phyloP scores from a whole-genome alignment of 176 grass and related monocot genomes.

The Carex cristatella region DNA sequence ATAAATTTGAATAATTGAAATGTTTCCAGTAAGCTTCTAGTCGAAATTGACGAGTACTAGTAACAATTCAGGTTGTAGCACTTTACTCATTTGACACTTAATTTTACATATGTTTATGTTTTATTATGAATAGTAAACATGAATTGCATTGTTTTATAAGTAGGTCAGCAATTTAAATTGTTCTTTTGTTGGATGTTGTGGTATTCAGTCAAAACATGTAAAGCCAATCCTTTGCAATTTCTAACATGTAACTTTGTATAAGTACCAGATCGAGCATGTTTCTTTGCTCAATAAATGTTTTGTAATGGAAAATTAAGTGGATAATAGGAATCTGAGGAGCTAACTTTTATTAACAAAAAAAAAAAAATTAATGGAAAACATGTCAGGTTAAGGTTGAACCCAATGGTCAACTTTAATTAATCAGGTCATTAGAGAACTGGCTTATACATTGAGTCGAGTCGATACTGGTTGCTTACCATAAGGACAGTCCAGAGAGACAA shows the following conservation, averaged over 20 bases:
- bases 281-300: background rate
- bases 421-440: background rate
- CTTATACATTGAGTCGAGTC: constrained; percentile 31
- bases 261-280: background rate
- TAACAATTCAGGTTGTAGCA: too few relatives aligned
- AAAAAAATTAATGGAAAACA: background rate
- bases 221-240: too few relatives aligned
- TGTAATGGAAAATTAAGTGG: background rate
- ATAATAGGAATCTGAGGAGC: background rate
- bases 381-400: background rate
- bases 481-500: constrained; percentile 53
- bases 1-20: background rate
- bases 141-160: too few relatives aligned
- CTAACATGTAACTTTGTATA: too few relatives aligned
- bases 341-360: background rate
- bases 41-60: too few relatives aligned
- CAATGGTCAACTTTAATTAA: background rate
- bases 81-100: too few relatives aligned
- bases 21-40: too few relatives aligned
- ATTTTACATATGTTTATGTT: too few relatives aligned
- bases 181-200: too few relatives aligned
- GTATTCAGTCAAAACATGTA: too few relatives aligned
- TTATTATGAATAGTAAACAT: too few relatives aligned
- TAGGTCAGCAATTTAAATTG: too few relatives aligned
- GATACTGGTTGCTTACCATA: constrained; percentile 28